phyloP scores from a whole-genome alignment of 306 rosid species.

The Prosopis cineraria region DNA sequence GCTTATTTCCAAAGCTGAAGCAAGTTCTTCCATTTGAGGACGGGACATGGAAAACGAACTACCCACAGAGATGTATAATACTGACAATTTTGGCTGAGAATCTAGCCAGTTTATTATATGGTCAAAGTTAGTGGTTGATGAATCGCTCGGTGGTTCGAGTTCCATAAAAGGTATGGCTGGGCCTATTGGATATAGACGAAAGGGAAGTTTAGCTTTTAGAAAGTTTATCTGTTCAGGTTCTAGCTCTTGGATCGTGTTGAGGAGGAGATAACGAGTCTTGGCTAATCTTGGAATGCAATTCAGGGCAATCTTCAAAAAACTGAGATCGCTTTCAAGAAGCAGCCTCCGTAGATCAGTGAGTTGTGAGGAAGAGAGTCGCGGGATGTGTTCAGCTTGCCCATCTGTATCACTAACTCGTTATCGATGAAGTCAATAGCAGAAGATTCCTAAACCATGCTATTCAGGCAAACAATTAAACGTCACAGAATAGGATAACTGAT shows the following conservation, averaged over 20 bases:
- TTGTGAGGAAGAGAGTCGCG: slow-evolving; percentile 39
- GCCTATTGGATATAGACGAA: slow-evolving; percentile 54
- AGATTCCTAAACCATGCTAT: neutral
- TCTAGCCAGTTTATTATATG: slow-evolving; percentile 52
- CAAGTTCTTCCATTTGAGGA: slow-evolving; percentile 54
- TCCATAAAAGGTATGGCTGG: slow-evolving; percentile 56
- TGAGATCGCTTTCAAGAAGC: slow-evolving; percentile 30
- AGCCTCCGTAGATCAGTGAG: slow-evolving; percentile 41
- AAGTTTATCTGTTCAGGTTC: slow-evolving; percentile 44
- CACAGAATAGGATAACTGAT: no score
- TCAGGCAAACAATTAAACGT: no score
- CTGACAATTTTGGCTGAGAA: slow-evolving; percentile 54
- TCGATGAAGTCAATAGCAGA: neutral
- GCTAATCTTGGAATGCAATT: slow-evolving; percentile 40
- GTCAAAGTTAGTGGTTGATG: slow-evolving; percentile 21
- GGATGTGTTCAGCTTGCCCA: slow-evolving; percentile 31
- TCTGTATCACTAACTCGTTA: slow-evolving; percentile 18
- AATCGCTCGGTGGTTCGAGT: slow-evolving; percentile 8
- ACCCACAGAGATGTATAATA: slow-evolving; percentile 64
- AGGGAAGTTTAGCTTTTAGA: slow-evolving; percentile 39
- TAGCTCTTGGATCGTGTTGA: slow-evolving; percentile 52
- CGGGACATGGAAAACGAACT: slow-evolving; percentile 52
- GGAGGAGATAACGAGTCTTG: slow-evolving; percentile 46
- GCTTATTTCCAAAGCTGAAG: slow-evolving; percentile 41
- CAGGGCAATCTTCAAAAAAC: slow-evolving; percentile 36